Base-by-base conservation (phyloP, 2,329 filamentous ascomycete species). In the Cyclaneusma minus region DNA sequence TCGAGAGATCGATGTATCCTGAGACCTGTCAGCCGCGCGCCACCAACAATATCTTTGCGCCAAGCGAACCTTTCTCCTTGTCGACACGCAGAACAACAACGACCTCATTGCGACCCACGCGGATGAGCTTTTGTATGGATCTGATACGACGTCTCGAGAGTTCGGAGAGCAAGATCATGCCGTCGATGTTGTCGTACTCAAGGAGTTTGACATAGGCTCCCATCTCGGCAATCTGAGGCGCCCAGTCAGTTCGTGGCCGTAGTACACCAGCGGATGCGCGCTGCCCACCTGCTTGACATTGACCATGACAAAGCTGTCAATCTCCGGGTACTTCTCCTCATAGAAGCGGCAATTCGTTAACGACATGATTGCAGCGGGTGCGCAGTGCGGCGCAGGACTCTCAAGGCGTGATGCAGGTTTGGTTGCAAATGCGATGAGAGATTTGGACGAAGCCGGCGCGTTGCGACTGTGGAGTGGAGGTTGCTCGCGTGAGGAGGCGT, bases 261-360 rank as follows among this genome's bases (percentile, higher is more conserved):
- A 29, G 6, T 26, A 9, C 13, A 19, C 11, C 5, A 13, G 24
- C 23, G 23, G 35, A 16, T 24, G 25, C 20, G 11, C 19, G 10
- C 7, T 5, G 13, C 8, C 7, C 6, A 85, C 80, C 75, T 93
- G 84, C 71, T 93, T 92, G 47, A 95, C 89, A 58, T 95, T 98
- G 54, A 98, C 89, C 89, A 98, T 98, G 52, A 98, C 91, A 60
- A 94, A 95, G 67, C 83, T 92, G 61, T 98, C 89, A 53, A 98
- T 87, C 68, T 95, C 89, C 32, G 84, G 84, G 50, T 79, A 94
- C 60, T 92, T 92, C 62, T 93, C 83, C 68, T 93, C 84, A 56
- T 93, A 94, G 60, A 91, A 94, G 48, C 84, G 83, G 59, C 81
- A 92, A 62, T 92, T 92, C 53, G 81, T 89, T 64, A 92, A 73